These are phyloP conservation scores for Kwoniella dendrophila DNA, from an alignment of 768 basidiomycete species.

Conservation along the genomic window DNA sequence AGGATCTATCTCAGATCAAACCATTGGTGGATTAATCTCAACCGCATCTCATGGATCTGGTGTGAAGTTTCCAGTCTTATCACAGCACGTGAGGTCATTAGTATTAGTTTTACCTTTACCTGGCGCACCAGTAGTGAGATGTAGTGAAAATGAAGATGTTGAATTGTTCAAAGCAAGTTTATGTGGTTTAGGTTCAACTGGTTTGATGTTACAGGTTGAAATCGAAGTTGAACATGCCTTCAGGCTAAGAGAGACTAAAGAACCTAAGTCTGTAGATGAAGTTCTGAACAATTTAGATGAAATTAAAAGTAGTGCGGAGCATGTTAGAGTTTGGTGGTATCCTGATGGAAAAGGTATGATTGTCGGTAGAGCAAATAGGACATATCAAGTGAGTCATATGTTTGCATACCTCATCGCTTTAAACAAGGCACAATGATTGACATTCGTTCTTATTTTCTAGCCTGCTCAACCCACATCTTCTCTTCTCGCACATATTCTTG, in stretches of 20 bases:
- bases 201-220: constrained; percentile 76
- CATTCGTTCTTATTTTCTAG: constrained; percentile 17
- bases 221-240: constrained; percentile 81
- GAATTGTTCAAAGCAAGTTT: constrained; percentile 87
- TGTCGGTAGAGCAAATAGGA: constrained; percentile 73
- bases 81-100: constrained; percentile 74
- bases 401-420: not conserved
- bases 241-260: constrained; percentile 72
- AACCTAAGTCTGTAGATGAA: constrained; percentile 63
- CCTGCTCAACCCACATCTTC: constrained; percentile 37
- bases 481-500: constrained; percentile 64
- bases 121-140: constrained; percentile 71
- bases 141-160: constrained; percentile 62
- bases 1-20: constrained; percentile 96
- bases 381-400: constrained; percentile 64
- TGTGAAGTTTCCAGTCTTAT: constrained; percentile 68
- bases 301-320: constrained; percentile 66
- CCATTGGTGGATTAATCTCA: constrained; percentile 84
- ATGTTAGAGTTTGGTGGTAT: constrained; percentile 95
- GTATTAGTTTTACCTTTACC: constrained; percentile 68
- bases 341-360: constrained; percentile 74
- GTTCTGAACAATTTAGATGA: constrained; percentile 47
- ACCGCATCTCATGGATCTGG: constrained; percentile 97
- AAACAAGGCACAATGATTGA: too few species aligned
- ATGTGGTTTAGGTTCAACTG: constrained; percentile 88